Conservation (phyloP, 495 filamentous ascomycete genomes). For the Penicillium egyptiacum region DNA sequence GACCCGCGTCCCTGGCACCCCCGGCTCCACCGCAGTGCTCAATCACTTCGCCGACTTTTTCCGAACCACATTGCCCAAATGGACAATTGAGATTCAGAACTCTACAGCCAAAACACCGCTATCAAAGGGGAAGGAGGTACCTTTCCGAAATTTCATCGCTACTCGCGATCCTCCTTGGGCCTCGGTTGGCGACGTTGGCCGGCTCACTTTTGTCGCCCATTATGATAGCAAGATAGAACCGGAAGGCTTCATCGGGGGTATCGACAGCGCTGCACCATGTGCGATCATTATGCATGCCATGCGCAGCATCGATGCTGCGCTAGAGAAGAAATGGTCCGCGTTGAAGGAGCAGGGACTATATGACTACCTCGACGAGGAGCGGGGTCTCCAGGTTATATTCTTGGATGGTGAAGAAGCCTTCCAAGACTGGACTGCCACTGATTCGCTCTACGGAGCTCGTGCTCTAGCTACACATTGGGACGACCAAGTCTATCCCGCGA, state of each 20-base stretch:
- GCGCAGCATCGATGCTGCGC: conserved; percentile 70
- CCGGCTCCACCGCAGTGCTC: conserved; percentile 70
- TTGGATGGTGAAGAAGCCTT: conserved; percentile 97
- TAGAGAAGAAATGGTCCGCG: conserved; percentile 77
- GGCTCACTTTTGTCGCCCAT: conserved; percentile 87
- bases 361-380: conserved; percentile 60
- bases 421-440: conserved; percentile 67
- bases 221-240: conserved; percentile 86
- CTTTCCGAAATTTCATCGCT: conserved; percentile 84
- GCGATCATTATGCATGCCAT: conserved; percentile 89
- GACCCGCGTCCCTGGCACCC: conserved; percentile 84
- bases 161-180: conserved; percentile 89
- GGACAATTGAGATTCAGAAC: conserved; percentile 82
- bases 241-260: conserved; percentile 88
- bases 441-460: conserved; percentile 86
- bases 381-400: conserved; percentile 85
- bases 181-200: conserved; percentile 66
- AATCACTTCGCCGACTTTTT: conserved; percentile 86
- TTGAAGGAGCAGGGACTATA: conserved; percentile 60
- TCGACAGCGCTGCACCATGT: conserved; percentile 89
- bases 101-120: conserved; percentile 78
- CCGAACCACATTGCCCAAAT: conserved; percentile 65
- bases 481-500: conserved; percentile 58
- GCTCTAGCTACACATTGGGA: conserved; percentile 78
- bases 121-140: conserved; percentile 64